Base-by-base conservation (phyloP, 2,329 filamentous ascomycete genomes). In the Talaromyces sp. region DNA sequence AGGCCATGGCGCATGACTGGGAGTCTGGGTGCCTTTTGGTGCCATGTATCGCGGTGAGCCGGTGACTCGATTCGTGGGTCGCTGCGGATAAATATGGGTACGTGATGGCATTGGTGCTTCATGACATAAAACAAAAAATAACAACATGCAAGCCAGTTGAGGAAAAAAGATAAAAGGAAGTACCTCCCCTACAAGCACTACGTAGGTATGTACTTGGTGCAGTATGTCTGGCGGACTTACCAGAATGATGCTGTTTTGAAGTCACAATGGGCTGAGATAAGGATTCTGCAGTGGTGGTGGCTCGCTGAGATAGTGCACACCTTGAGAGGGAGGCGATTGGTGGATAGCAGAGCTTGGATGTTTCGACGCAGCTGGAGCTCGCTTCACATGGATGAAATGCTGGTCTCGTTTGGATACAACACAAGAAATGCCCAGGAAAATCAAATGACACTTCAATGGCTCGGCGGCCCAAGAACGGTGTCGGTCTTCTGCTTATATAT, bases 31-130 rank as follows among this genome's bases (percentile, higher is more conserved):
- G 42, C 42, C 46, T 50, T 23, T 50, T 21, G 23, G 46, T 18
- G 50, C 31, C 50, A 37, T 54, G 50, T 37, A 54, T 54, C 58
- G 23, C 58, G 58, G 58, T 60, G 59, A 54, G 59, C 59, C 59
- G 59, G 59, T 61, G 59, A 61, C 59, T 55, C 35, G 39, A 61
- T 55, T 54, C 59, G 59, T 61, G 48, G 59, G 59, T 55, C 59
- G 16, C 23, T n/a, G 46, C 59, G 28, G 35, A 40, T 54, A 44
- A 37, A 61, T 50, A 40, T 42, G 48, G 59, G 37, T 42, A 61
- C 18, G 59, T 14, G 37, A 42, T 14, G 37, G n/a, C 28, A 16
- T 40, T 57, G 54, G 23, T 42, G 23, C 23, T 56, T 56, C 39
- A 50, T 42, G 21, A 39, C 35, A 40, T 57, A 28, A 57, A 40